phyloP scores from a whole-genome alignment of 176 grass and related monocot genomes.

The Calamus simplicifolius region DNA sequence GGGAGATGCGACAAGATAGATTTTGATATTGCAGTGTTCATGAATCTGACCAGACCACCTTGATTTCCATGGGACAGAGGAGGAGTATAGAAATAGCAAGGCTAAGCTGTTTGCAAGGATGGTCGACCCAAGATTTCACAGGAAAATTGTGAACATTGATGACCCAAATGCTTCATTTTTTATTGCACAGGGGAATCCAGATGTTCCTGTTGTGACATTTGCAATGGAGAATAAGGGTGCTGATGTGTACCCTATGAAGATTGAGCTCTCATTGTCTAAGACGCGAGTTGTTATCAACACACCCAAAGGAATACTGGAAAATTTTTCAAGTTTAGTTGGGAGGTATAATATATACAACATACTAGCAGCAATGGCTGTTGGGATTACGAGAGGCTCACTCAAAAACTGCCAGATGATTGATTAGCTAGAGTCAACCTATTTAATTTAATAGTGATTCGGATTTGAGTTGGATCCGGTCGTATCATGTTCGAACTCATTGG shows the following conservation, averaged over 20 bases:
- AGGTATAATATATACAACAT: conserved; percentile 83
- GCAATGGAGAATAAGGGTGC: conserved; percentile 89
- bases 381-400: too few species aligned
- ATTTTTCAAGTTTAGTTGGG: conserved; percentile 83
- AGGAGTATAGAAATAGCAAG: conserved; percentile 68
- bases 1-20: conserved; percentile 53
- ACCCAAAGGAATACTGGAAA: conserved; percentile 79
- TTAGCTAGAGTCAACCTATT: too few species aligned
- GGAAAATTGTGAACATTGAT: conserved; percentile 90
- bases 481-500: too few species aligned
- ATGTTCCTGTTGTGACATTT: conserved; percentile 85
- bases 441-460: too few species aligned
- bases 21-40: conserved; percentile 81
- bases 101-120: conserved; percentile 67
- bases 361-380: conserved; percentile 94
- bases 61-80: conserved; percentile 39
- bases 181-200: conserved; percentile 56
- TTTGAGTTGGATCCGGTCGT: too few species aligned
- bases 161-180: conserved; percentile 68
- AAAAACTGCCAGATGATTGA: too few species aligned
- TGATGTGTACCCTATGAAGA: conserved; percentile 73
- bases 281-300: conserved; percentile 82
- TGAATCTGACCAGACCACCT: conserved; percentile 53
- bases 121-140: conserved; percentile 70
- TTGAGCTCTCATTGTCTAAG: conserved; percentile 91